Evolutionary conservation across 202 grass and related monocot species (phyloP).

Genomic region (Musa balbisiana): DNA sequence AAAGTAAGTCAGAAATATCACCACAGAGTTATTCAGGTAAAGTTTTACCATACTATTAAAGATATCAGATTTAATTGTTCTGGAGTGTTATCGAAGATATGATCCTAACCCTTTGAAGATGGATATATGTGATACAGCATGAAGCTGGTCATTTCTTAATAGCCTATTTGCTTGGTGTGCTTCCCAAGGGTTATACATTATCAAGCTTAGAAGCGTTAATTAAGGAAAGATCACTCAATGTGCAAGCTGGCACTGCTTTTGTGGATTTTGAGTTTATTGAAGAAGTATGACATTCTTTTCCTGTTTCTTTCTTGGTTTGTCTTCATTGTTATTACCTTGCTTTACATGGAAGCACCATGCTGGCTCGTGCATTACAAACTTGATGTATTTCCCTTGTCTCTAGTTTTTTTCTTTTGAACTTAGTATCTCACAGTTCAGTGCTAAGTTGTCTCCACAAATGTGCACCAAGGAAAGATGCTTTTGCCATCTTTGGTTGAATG

Average conservation of each 20-base stretch:
- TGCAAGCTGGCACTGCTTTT: slow-evolving; percentile 93
- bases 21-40: slow-evolving; percentile 85
- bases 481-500: neutral
- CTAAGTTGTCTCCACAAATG: neutral
- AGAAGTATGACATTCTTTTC: slow-evolving; percentile 45
- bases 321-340: neutral
- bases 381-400: too few relatives aligned
- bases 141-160: slow-evolving; percentile 93
- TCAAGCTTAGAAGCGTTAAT: slow-evolving; percentile 60
- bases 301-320: slow-evolving; percentile 10
- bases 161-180: slow-evolving; percentile 84
- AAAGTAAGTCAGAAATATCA: slow-evolving; percentile 77
- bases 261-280: slow-evolving; percentile 75
- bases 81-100: neutral
- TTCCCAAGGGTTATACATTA: slow-evolving; percentile 71
- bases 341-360: too few relatives aligned
- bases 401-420: too few relatives aligned
- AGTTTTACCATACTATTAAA: slow-evolving; percentile 1
- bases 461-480: neutral
- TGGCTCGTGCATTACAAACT: too few relatives aligned
- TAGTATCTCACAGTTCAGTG: too few relatives aligned
- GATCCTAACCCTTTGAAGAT: too few relatives aligned
- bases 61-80: neutral
- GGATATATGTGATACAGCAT: slow-evolving; percentile 34
- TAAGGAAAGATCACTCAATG: slow-evolving; percentile 64